Evolutionary conservation across 768 basidiomycete genomes (phyloP).

Genomic region (Suillus clintonianus): DNA sequence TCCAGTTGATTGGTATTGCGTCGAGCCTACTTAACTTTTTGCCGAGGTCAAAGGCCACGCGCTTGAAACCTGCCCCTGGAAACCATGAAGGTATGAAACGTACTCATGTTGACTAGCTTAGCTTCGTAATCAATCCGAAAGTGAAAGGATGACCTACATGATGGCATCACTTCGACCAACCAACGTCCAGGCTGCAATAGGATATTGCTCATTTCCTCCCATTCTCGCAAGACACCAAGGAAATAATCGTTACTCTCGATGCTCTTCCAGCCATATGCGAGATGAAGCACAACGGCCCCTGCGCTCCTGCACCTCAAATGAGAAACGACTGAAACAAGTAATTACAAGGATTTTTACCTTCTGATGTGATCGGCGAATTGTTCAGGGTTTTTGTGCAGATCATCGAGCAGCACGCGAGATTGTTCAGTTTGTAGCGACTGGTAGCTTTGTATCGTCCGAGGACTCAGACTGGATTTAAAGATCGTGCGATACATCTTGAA

Average conservation of each 20-base stretch:
- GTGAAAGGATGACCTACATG: neutral
- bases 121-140: neutral
- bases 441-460: neutral
- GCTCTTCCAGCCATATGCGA: neutral
- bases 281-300: neutral
- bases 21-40: slow-evolving; percentile 4
- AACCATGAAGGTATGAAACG: slow-evolving; percentile 20
- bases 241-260: neutral
- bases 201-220: too few species aligned
- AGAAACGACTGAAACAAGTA: neutral
- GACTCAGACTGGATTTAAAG: neutral
- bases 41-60: slow-evolving; percentile 10
- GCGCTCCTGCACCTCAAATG: neutral
- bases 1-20: slow-evolving; percentile 14
- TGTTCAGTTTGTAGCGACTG: neutral
- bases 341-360: neutral
- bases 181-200: neutral
- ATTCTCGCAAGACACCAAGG: neutral
- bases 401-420: neutral
- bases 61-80: slow-evolving; percentile 21
- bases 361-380: neutral
- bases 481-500: neutral
- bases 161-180: neutral
- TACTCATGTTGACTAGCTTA: neutral
- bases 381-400: neutral